Percentiles rank a stretch among this genome's conserved stretches.
Conservation (phyloP, 2,329 filamentous ascomycete species). For the Seiridium unicorne region DNA sequence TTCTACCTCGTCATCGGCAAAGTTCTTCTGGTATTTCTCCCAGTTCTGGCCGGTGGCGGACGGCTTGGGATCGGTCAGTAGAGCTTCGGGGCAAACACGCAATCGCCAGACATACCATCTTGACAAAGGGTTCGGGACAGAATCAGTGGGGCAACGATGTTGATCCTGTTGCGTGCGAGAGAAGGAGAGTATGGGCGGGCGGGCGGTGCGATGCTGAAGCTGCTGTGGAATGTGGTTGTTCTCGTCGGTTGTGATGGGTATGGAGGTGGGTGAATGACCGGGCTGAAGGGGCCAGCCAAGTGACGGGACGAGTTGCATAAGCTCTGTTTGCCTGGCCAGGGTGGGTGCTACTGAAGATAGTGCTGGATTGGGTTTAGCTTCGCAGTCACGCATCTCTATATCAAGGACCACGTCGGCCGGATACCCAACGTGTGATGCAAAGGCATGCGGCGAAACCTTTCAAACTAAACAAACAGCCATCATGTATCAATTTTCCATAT, state of each 20-base stretch:
- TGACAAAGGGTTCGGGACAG: slow-evolving; percentile 18
- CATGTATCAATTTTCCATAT: no score
- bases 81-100: slow-evolving; percentile 7
- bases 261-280: neutral
- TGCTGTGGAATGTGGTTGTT: neutral
- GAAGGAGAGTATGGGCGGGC: neutral
- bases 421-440: no score
- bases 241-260: neutral
- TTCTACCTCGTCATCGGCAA: slow-evolving; percentile 92
- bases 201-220: neutral
- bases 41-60: slow-evolving; percentile 91
- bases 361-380: neutral
- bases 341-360: neutral
- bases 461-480: no score
- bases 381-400: no score
- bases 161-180: neutral
- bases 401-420: no score
- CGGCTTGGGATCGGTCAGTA: slow-evolving; percentile 59
- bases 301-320: slow-evolving; percentile 6
- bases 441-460: no score
- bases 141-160: no score
- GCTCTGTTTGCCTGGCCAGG: slow-evolving; percentile 9
- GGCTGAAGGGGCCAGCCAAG: neutral
- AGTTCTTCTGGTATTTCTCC: slow-evolving; percentile 99
- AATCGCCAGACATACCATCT: slow-evolving; percentile 21